Evolutionary conservation across 164 flowering plant genomes (phyloP), one percentile per base, ranked within the genome.

Genomic region (Saururus chinensis): DNA sequence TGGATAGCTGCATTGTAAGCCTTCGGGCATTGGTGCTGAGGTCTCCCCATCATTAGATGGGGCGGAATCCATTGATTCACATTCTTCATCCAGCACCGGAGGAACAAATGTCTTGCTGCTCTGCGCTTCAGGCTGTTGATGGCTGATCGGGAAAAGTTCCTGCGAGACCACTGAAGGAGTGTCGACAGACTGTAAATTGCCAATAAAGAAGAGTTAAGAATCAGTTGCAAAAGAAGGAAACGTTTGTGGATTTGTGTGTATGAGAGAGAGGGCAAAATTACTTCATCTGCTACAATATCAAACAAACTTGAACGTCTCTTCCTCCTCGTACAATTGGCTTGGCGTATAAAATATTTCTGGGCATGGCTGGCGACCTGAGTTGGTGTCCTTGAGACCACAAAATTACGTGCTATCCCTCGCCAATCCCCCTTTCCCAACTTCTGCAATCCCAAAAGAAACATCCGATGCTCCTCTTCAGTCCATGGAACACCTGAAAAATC

Each of bases 401-500:
- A 90, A 52, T 80, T 86, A n/a, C 92, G 86, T 16, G 97, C 74
- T 70, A 90, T 90, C 57, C 97, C 97, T 63, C 97, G 85, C 95
- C 95, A 90, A 75, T 90, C 97, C 63, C 97, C 97, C 76, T 87
- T 90, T 7, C 97, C 95, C 26, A 90, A 89, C 81, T 90, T 90
- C 73, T 84, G 88, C 61, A 90, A 64, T 35, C 97, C 95, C 62
- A 88, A 77, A 41, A 90, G 72, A 78, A 90, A 90, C 91, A 90
- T 78, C 74, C 89, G 81, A 70, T 90, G 97, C 54, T 90, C 97
- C 67, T 87, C 97, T 66, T 90, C 97, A 37, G 92, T 90, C 97
- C 97, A 90, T 49, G 95, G 89, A 57, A 74, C 73, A 40, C 97
- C 97, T 87, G 78, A 57, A 69, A 35, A 73, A 63, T 21, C 65